phyloP scores from a whole-genome alignment of 495 filamentous ascomycete species.

The Penicillium cosmopolitanum region DNA sequence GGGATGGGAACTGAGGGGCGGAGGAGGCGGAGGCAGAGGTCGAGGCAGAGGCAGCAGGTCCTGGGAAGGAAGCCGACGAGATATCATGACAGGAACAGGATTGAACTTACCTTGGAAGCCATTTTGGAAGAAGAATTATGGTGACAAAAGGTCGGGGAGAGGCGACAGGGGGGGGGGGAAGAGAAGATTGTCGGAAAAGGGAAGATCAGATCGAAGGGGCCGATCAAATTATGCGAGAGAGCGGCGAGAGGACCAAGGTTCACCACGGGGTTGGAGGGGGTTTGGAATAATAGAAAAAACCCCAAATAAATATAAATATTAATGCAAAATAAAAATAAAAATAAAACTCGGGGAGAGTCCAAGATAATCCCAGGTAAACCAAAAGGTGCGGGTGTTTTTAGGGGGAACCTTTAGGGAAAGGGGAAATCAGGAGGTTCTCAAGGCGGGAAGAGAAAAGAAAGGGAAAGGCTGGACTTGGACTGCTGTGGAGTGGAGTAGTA shows the following conservation, averaged over 20 bases:
- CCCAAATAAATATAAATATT: not conserved
- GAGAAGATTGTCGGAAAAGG: slow-evolving; percentile 9
- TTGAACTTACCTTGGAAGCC: slow-evolving; percentile 36
- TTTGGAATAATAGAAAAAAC: not conserved
- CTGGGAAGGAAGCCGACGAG: not conserved
- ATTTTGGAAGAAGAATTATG: slow-evolving; percentile 20
- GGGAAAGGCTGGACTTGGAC: not conserved
- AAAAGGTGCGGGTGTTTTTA: too few species aligned
- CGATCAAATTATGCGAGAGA: slow-evolving; percentile 7
- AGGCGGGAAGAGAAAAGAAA: not conserved
- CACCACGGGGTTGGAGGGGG: not conserved
- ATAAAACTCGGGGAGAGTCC: not conserved
- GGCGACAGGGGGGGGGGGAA: slow-evolving; percentile 11
- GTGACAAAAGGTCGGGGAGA: slow-evolving; percentile 8
- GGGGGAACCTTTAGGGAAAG: not conserved
- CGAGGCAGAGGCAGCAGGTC: not conserved
- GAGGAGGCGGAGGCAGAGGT: slow-evolving; percentile 1
- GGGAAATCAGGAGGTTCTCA: slow-evolving; percentile 8
- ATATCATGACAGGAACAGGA: not conserved
- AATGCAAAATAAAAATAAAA: not conserved
- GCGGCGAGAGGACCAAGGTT: not conserved
- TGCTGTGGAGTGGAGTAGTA: too few species aligned
- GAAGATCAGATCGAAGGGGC: slow-evolving; percentile 10
- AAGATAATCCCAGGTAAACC: not conserved
- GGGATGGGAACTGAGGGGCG: slow-evolving; percentile 2